Evolutionary conservation across 2,329 filamentous ascomycete species (phyloP).

Genomic region (Cytospora paraplurivora): DNA sequence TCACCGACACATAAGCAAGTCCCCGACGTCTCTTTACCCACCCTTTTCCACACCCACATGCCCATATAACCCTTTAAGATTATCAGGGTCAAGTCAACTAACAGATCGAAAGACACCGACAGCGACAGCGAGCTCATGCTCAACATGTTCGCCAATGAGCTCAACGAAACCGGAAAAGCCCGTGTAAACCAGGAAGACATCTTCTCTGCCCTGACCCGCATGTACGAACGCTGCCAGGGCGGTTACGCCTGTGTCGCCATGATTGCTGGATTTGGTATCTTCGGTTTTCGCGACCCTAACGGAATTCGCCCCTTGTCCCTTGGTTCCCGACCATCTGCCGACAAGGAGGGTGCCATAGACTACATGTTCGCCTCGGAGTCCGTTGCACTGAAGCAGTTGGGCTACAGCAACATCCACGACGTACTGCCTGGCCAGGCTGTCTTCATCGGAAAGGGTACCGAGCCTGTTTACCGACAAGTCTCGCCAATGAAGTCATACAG

Average conservation of each 20-base stretch:
- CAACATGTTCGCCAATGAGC: conserved; percentile 83
- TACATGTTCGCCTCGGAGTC: conserved; percentile 94
- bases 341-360: conserved; percentile 65
- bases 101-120: conserved; percentile 61
- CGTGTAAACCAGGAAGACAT: conserved; percentile 81
- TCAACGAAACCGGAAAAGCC: conserved; percentile 82
- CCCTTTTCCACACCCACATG: background rate
- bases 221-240: conserved; percentile 75
- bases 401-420: conserved; percentile 74
- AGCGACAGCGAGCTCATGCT: conserved; percentile 86
- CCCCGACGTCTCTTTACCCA: background rate
- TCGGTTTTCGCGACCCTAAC: conserved; percentile 76
- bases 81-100: background rate
- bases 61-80: background rate
- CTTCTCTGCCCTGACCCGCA: conserved; percentile 70
- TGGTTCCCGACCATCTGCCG: conserved; percentile 70
- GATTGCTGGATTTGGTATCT: conserved; percentile 79
- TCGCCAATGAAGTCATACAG: conserved; percentile 69
- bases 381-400: conserved; percentile 78
- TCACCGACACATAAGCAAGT: conserved; percentile 72
- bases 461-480: conserved; percentile 76
- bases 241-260: conserved; percentile 84
- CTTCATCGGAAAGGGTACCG: conserved; percentile 76
- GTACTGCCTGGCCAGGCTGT: conserved; percentile 84
- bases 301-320: conserved; percentile 83